Base-by-base conservation (phyloP, 805 yeast genomes). In the Wickerhamiella parazyma region DNA sequence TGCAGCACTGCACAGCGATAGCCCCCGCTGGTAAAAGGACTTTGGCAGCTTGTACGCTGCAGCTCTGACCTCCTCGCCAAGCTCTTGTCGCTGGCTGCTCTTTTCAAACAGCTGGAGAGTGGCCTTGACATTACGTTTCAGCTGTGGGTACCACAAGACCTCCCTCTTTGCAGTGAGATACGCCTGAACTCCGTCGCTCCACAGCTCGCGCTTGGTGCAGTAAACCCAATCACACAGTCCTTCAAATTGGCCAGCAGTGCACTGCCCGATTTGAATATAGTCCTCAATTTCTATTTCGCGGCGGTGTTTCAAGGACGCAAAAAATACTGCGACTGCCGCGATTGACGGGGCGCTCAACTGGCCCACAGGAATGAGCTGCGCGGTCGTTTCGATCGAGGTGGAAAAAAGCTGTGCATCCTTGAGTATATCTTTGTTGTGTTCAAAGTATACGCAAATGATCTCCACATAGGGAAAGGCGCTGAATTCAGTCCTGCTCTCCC, bases 211-310 rank as follows among this genome's bases (percentile, higher is more conserved):
- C 21, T 17, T 14, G 24, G 24, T 31, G 18, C 36, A 39, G 35
- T 34, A 39, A 9, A 39, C 16, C 25, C 33, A 31, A 31, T 39
- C 42, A 28, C 42, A 39, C 22, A 29, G 24, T 14, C 21, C 35
- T 18, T n/a, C 18, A 21, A 39, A 39, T 20, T 16, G 18, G 6
- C n/a, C 14, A 6, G 20, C 19, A 5, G 28, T 9, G 4, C 21
- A 8, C 11, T 11, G 12, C n/a, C 29, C 42, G 8, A 21, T 11
- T 7, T 29, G 26, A 8, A 34, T 35, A 12, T 21, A 39, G 5
- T 5, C n/a, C 4, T 14, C 22, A 12, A 31, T 25, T 7, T 21
- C 31, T 4, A 21, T 2, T 8, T n/a, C 14, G 19, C 20, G 10
- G 9, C 6, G 16, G 29, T 11, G 17, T n/a, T 14, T 9, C 6